A percentile compares a stretch with the other conserved stretches of the same genome.
Evolutionary conservation across 352 stramenopile genomes (phyloP).

Genomic region (Lagenidium giganteum): DNA sequence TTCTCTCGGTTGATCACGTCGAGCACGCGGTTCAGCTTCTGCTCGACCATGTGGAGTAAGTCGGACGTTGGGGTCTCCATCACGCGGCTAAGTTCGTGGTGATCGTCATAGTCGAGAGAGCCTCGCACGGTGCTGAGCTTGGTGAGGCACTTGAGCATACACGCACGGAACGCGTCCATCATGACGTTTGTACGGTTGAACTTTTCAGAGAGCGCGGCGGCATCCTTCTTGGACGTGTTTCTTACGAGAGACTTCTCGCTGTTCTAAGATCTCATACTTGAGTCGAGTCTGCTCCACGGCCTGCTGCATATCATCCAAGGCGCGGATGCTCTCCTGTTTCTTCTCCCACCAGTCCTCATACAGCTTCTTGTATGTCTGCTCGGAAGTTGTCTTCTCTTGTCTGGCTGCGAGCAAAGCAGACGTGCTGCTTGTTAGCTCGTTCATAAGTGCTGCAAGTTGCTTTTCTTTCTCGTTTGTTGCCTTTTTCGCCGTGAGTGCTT

Average conservation of each 20-base stretch:
- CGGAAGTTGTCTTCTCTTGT: slow-evolving; percentile 66
- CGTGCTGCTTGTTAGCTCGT: slow-evolving; percentile 52
- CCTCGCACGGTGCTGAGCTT: slow-evolving; percentile 72
- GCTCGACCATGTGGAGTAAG: slow-evolving; percentile 72
- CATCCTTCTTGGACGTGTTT: slow-evolving; percentile 78
- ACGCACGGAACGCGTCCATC: slow-evolving; percentile 78
- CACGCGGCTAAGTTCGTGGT: slow-evolving; percentile 62
- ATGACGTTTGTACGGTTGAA: slow-evolving; percentile 75
- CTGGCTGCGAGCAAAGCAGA: slow-evolving; percentile 43
- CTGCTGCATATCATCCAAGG: slow-evolving; percentile 69
- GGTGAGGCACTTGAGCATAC: slow-evolving; percentile 75
- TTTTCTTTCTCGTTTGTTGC: slow-evolving; percentile 58
- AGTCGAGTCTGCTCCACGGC: slow-evolving; percentile 70
- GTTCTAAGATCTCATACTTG: slow-evolving; percentile 71
- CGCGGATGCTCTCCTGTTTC: slow-evolving; percentile 68
- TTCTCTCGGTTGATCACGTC: slow-evolving; percentile 83
- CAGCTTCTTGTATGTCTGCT: slow-evolving; percentile 58
- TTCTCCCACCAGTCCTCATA: slow-evolving; percentile 66
- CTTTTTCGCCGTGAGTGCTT: slow-evolving; percentile 64
- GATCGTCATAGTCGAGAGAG: slow-evolving; percentile 68
- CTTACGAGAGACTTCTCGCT: slow-evolving; percentile 67
- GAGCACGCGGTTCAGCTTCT: slow-evolving; percentile 77
- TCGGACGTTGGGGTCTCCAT: slow-evolving; percentile 65
- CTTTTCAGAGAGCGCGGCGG: slow-evolving; percentile 49
- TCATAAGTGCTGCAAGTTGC: slow-evolving; percentile 39